Conservation (phyloP, 1,139 yeast species). For the Geotrichum klebahnii region DNA sequence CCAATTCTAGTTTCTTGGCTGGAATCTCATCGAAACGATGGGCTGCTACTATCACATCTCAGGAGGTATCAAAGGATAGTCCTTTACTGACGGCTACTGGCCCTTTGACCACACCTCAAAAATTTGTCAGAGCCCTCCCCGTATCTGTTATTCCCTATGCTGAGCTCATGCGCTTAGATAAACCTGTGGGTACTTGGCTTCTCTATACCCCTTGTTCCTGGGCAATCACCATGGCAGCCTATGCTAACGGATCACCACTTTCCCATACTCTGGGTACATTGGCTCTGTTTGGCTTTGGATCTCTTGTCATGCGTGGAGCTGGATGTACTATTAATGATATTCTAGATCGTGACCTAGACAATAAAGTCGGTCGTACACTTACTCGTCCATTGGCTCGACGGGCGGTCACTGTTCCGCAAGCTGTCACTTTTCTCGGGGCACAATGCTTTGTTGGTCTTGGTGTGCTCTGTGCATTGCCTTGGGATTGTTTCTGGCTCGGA, state of each 20-base stretch:
- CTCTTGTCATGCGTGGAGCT: constrained; percentile 92
- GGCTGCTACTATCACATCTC: constrained; percentile 12
- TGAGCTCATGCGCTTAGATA: constrained; percentile 83
- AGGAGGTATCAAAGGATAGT: constrained; percentile 17
- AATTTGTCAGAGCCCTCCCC: constrained; percentile 58
- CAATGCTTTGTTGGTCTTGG: constrained; percentile 76
- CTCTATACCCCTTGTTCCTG: constrained; percentile 74
- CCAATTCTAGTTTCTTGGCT: not conserved
- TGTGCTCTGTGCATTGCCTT: constrained; percentile 67
- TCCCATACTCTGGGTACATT: constrained; percentile 56
- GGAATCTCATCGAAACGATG: constrained; percentile 11
- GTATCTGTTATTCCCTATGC: constrained; percentile 79
- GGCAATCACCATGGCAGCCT: constrained; percentile 86
- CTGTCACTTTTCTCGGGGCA: constrained; percentile 66
- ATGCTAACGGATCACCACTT: constrained; percentile 62
- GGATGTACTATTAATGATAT: constrained; percentile 95
- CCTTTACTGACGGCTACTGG: constrained; percentile 19
- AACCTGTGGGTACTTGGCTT: constrained; percentile 89
- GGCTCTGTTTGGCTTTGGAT: constrained; percentile 70
- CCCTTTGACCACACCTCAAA: constrained; percentile 31
- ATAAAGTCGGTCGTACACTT: constrained; percentile 78
- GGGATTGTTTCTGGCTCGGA: constrained; percentile 77
- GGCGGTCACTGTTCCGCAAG: constrained; percentile 66
- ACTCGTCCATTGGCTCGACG: constrained; percentile 91
- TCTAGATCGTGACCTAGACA: constrained; percentile 75